Conservation (phyloP, 2,329 filamentous ascomycete species). For the Diaporthe helianthi region DNA sequence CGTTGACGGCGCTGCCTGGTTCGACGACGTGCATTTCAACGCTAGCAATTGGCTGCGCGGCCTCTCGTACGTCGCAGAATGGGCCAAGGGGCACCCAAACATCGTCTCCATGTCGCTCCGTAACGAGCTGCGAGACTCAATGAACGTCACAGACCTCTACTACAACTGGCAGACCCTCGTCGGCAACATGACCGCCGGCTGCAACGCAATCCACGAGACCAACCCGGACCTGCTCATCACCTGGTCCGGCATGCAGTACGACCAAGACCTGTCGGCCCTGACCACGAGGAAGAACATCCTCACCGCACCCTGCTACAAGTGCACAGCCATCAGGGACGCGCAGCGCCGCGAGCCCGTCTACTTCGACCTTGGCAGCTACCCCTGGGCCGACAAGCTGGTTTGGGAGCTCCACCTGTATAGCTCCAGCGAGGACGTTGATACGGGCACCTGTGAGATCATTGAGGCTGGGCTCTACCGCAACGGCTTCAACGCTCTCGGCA, state of each 20-base stretch:
- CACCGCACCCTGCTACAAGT: constrained; percentile 51
- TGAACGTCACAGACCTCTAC: constrained; percentile 44
- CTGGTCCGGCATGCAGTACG: constrained; percentile 57
- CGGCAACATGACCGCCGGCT: constrained; percentile 51
- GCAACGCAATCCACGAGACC: constrained; percentile 50
- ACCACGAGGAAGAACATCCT: constrained; percentile 49
- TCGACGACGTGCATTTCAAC: constrained; percentile 62
- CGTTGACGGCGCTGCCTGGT: constrained; percentile 60
- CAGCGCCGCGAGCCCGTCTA: constrained; percentile 50
- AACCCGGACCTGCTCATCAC: constrained; percentile 56
- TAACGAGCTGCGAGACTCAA: constrained; percentile 50
- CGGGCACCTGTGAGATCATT: constrained; percentile 54
- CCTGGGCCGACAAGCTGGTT: constrained; percentile 56
- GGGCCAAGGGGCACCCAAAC: constrained; percentile 49
- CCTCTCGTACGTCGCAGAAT: constrained; percentile 56
- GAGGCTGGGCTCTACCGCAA: constrained; percentile 56
- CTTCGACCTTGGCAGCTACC: constrained; percentile 53
- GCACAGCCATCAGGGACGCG: constrained; percentile 51
- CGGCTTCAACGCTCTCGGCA: constrained; percentile 55
- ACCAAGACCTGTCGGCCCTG: constrained; percentile 53
- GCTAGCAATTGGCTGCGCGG: constrained; percentile 62
- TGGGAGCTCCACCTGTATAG: constrained; percentile 55
- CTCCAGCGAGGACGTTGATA: constrained; percentile 51
- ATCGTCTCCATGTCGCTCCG: constrained; percentile 50
- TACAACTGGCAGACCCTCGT: constrained; percentile 57